Conservation (phyloP, 176 grass and related monocot species). For the Phyllostachys edulis region DNA sequence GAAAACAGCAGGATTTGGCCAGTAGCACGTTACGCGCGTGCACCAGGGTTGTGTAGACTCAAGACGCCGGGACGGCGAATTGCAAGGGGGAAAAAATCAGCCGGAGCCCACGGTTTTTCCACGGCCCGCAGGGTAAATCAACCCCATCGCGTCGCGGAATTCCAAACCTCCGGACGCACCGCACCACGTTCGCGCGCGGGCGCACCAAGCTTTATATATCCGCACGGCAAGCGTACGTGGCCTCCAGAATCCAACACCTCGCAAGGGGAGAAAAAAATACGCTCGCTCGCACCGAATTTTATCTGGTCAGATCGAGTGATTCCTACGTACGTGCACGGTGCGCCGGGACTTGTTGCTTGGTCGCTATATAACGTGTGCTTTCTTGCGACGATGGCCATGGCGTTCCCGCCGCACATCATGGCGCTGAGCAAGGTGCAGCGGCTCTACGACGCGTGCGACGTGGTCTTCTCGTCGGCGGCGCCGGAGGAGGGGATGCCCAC, state of each 20-base stretch:
- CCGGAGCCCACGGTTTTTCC: constrained; percentile 25
- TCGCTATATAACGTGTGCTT: neutral
- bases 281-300: neutral
- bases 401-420: constrained; percentile 35
- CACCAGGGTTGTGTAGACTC: neutral
- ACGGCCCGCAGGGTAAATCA: neutral
- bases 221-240: neutral
- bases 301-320: neutral
- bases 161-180: neutral
- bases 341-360: neutral
- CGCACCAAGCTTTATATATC: constrained; percentile 1
- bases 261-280: neutral
- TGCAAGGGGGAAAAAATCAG: neutral
- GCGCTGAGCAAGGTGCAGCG: constrained; percentile 68
- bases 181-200: neutral
- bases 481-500: constrained; percentile 2
- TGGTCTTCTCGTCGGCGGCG: constrained; percentile 53
- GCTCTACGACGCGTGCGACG: constrained; percentile 68
- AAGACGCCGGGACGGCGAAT: too few relatives aligned
- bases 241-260: neutral
- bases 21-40: neutral
- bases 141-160: neutral
- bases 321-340: neutral
- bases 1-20: neutral
- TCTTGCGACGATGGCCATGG: constrained; percentile 4